A percentile compares a stretch with the other conserved stretches of the same genome.
These are phyloP conservation scores for Phytophthora tubulina DNA, from an alignment of 352 stramenopile genomes.

Conservation along the genomic window DNA sequence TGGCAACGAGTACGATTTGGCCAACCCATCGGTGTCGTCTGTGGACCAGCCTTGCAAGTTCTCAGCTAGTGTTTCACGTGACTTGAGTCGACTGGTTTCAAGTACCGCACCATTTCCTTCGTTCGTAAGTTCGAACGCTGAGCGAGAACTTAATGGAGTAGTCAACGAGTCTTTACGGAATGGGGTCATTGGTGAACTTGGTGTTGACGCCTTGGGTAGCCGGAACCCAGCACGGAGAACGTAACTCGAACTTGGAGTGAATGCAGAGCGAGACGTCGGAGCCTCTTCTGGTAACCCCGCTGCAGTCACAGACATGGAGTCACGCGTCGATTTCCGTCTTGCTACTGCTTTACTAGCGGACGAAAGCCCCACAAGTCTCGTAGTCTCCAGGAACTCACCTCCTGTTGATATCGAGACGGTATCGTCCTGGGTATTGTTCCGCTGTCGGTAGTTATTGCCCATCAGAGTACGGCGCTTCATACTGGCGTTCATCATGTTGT, in stretches of 20 bases:
- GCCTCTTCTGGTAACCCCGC: conserved; percentile 43
- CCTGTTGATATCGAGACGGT: conserved; percentile 12
- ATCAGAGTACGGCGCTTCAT: conserved; percentile 77
- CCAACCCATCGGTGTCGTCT: conserved; percentile 44
- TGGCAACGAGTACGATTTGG: conserved; percentile 67
- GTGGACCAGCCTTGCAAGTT: conserved; percentile 51
- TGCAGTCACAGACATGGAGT: conserved; percentile 43
- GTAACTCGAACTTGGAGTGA: conserved; percentile 51
- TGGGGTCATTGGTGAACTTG: conserved; percentile 32
- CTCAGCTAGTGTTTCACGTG: conserved; percentile 32
- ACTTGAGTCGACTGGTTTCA: conserved; percentile 28
- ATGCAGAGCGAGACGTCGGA: conserved; percentile 41
- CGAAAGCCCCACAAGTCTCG: conserved; percentile 43
- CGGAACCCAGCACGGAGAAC: conserved; percentile 70
- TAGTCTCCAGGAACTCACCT: conserved; percentile 61
- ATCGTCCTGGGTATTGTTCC: conserved; percentile 37
- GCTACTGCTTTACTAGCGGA: conserved; percentile 26
- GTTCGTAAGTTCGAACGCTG: conserved; percentile 34
- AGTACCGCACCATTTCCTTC: conserved; percentile 17
- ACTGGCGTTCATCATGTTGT: conserved; percentile 80
- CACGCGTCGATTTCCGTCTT: conserved; percentile 40
- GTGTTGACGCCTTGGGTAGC: conserved; percentile 57
- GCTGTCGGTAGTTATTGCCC: conserved; percentile 18
- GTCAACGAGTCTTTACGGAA: conserved; percentile 34
- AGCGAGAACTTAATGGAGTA: conserved; percentile 36